These are phyloP conservation scores for Hypoxylon cercidicola DNA, from an alignment of 495 filamentous ascomycete species.

Conservation along the genomic window DNA sequence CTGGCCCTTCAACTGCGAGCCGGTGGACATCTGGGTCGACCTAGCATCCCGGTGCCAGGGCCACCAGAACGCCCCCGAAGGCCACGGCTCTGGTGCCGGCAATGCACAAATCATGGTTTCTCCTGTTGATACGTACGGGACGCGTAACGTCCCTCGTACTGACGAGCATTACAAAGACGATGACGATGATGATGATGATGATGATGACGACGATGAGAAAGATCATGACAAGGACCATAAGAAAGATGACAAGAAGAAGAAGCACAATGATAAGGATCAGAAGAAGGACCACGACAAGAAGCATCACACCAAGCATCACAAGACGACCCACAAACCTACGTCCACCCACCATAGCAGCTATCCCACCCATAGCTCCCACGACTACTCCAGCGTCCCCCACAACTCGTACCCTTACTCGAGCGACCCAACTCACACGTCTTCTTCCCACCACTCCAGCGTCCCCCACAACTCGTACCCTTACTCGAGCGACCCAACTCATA, in stretches of 20 bases:
- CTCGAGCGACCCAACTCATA: too few relatives aligned
- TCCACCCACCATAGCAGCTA: background rate
- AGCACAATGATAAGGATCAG: background rate
- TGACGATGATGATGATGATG: background rate
- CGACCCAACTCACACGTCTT: too few relatives aligned
- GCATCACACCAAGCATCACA: background rate
- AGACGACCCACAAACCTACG: background rate
- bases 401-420: too few relatives aligned
- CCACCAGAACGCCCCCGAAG: background rate
- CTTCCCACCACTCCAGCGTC: too few relatives aligned
- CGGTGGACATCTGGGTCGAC: conserved; percentile 16
- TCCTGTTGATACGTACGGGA: background rate
- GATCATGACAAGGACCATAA: background rate
- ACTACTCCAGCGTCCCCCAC: too few relatives aligned
- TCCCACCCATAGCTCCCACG: background rate
- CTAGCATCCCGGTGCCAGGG: background rate
- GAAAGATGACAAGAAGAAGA: background rate
- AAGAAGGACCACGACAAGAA: background rate
- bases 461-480: too few relatives aligned
- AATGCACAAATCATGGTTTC: too few relatives aligned
- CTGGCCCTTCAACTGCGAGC: conserved; percentile 24
- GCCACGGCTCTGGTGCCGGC: background rate
- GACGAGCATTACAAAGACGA: background rate
- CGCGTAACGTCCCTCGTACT: background rate
- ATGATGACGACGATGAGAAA: background rate